A percentile compares a stretch with the other conserved stretches of the same genome.
These are phyloP conservation scores for Acacia concinna DNA, from an alignment of 331 rosid species.

Conservation along the genomic window DNA sequence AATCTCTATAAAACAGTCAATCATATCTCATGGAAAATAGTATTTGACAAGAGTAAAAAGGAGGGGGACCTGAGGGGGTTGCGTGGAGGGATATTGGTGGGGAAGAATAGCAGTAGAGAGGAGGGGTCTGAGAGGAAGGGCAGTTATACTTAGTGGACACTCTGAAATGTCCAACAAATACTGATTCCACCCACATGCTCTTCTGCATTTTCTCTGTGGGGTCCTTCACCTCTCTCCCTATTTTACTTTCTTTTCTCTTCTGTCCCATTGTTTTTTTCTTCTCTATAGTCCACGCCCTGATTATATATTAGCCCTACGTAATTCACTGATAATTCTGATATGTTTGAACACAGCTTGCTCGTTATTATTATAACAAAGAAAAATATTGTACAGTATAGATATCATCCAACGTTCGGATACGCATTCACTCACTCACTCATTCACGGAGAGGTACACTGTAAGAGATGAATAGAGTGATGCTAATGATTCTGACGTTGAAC, in stretches of 20 bases:
- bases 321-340: not conserved
- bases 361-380: not conserved
- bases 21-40: too few relatives aligned
- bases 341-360: not conserved
- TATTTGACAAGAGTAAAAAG: not conserved
- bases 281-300: not conserved
- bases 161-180: slow-evolving; percentile 40
- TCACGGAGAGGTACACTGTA: slow-evolving; percentile 22
- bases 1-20: too few relatives aligned
- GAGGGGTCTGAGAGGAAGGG: not conserved
- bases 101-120: slow-evolving; percentile 11
- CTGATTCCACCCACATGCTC: slow-evolving; percentile 43
- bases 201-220: slow-evolving; percentile 41
- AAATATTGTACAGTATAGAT: not conserved
- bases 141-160: slow-evolving; percentile 44
- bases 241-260: not conserved
- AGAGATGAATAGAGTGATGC: not conserved
- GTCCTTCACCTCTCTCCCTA: not conserved
- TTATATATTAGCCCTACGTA: not conserved
- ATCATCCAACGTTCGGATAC: not conserved
- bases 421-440: slow-evolving; percentile 24
- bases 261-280: not conserved
- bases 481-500: slow-evolving; percentile 28
- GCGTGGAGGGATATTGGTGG: slow-evolving; percentile 23
- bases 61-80: not conserved